Conservation (phyloP, 2,329 filamentous ascomycete species). For the Paramyrothecium sp. region DNA sequence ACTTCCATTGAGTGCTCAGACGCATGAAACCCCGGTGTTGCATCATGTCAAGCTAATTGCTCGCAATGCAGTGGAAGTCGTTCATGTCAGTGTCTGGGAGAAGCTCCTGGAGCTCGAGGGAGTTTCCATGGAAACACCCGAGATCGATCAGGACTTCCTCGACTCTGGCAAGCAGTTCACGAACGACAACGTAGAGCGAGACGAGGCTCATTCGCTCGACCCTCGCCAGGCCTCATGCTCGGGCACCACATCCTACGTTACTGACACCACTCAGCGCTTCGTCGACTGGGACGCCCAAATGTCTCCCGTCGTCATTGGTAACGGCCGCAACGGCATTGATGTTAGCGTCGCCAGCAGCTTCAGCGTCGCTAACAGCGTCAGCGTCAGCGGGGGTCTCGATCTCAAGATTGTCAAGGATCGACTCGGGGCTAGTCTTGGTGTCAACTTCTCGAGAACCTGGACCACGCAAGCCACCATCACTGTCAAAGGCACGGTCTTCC, state of each 20-base stretch:
- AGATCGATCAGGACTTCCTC: background rate
- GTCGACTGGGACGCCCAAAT: conserved; percentile 11
- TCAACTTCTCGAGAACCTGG: conserved; percentile 10
- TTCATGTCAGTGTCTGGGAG: background rate
- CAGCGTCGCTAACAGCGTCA: conserved; percentile 9
- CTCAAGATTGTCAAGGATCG: conserved; percentile 6
- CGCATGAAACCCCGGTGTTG: background rate
- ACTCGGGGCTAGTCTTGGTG: conserved; percentile 2
- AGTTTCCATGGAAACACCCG: background rate
- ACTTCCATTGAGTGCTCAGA: too few species aligned
- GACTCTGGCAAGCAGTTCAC: background rate
- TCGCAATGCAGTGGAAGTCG: background rate
- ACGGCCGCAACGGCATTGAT: conserved; percentile 5
- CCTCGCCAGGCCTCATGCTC: background rate
- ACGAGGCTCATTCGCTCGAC: background rate
- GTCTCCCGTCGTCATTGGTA: conserved; percentile 7
- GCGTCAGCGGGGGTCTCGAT: conserved; percentile 2
- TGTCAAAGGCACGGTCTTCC: conserved; percentile 8
- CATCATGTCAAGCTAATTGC: background rate
- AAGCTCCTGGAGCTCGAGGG: background rate
- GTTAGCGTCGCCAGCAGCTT: conserved; percentile 8
- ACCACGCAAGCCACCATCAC: conserved; percentile 6
- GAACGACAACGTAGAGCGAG: background rate
- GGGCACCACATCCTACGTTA: conserved; percentile 7
- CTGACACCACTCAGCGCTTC: conserved; percentile 8